A percentile compares a stretch with the other conserved stretches of the same genome.
Conservation (phyloP, 768 basidiomycete species). For the Suillus luteus region DNA sequence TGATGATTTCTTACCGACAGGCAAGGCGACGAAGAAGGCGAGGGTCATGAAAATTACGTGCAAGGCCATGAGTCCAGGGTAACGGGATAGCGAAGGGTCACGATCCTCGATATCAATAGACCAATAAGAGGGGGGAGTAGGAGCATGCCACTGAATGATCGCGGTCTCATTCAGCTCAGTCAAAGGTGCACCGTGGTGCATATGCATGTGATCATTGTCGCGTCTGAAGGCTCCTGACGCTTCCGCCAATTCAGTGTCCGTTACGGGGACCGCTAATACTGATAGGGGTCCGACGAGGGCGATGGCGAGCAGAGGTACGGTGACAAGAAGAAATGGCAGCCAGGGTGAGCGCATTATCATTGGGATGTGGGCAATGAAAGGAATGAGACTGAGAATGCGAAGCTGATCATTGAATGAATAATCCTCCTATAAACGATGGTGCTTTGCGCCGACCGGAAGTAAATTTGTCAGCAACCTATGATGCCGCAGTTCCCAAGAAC, state of each 20-base stretch:
- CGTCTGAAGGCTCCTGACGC: conserved; percentile 15
- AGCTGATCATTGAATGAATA: neutral
- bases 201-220: conserved; percentile 45
- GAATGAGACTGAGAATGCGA: neutral
- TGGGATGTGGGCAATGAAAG: conserved; percentile 4
- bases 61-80: conserved; percentile 69
- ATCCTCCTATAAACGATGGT: neutral
- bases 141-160: conserved; percentile 60
- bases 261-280: neutral
- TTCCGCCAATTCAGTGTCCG: neutral
- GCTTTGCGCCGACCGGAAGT: conserved; percentile 2
- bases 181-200: conserved; percentile 50
- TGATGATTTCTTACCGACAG: conserved; percentile 57
- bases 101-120: conserved; percentile 71
- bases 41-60: conserved; percentile 75
- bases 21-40: conserved; percentile 84
- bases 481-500: neutral
- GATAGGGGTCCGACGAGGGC: conserved; percentile 11
- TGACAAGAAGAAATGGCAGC: neutral
- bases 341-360: conserved; percentile 15
- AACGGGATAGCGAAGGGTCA: conserved; percentile 44
- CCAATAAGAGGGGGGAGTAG: conserved; percentile 81
- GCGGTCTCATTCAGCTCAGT: conserved; percentile 79
- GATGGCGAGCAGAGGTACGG: conserved; percentile 8
- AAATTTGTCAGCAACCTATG: conserved; percentile 10